Evolutionary conservation across 2,329 filamentous ascomycete species (phyloP).

Genomic region (Alternaria rosae): DNA sequence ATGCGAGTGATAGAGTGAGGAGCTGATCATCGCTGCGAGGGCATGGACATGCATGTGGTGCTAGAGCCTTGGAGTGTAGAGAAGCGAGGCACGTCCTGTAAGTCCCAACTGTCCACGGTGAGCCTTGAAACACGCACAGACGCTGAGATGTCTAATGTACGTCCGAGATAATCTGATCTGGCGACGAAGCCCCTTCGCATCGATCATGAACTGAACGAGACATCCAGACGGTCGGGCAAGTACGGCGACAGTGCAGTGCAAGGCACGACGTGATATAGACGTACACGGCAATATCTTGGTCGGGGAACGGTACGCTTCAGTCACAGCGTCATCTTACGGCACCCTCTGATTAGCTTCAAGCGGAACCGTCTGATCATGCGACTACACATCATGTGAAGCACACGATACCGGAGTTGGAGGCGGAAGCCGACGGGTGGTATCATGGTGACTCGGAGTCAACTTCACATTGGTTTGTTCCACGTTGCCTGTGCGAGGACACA

Average conservation of each 20-base stretch:
- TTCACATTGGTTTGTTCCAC: slow-evolving; percentile 38
- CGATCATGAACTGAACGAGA: not conserved
- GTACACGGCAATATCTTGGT: slow-evolving; percentile 10
- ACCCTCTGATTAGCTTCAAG: slow-evolving; percentile 1
- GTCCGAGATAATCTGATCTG: not conserved
- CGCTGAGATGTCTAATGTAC: not conserved
- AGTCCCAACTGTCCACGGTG: not conserved
- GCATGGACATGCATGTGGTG: slow-evolving; percentile 7
- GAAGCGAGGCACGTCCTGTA: slow-evolving; percentile 2
- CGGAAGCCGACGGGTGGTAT: not conserved
- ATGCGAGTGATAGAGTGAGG: slow-evolving; percentile 13
- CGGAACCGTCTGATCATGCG: slow-evolving; percentile 14
- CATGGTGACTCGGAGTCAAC: slow-evolving; percentile 22
- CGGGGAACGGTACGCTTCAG: not conserved
- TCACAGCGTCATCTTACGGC: slow-evolving; percentile 2
- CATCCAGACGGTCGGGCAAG: not conserved
- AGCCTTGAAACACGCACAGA: not conserved
- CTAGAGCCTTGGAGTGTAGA: not conserved
- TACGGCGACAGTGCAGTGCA: slow-evolving; percentile 6
- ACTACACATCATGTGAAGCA: slow-evolving; percentile 10
- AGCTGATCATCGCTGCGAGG: slow-evolving; percentile 15
- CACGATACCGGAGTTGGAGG: slow-evolving; percentile 6
- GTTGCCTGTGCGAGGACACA: slow-evolving; percentile 27
- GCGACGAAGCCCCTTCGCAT: not conserved
- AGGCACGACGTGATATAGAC: slow-evolving; percentile 4